Percentiles rank a stretch among this genome's conserved stretches.
These are phyloP conservation scores for Cryptococcus floricola DNA, from an alignment of 1,284 basidiomycete species.

Conservation along the genomic window DNA sequence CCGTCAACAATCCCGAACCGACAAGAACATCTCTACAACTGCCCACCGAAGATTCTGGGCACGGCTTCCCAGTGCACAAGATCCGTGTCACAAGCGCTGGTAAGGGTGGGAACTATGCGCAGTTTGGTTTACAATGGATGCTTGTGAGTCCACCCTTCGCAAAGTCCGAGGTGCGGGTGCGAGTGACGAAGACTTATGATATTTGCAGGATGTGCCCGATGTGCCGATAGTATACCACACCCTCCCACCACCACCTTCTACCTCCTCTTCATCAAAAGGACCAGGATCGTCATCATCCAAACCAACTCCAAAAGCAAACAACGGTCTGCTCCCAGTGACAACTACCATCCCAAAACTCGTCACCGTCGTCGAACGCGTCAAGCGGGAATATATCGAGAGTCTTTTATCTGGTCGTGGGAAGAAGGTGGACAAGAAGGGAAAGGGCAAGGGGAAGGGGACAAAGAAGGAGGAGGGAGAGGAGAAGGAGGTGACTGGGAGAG, in stretches of 20 bases:
- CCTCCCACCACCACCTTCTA: conserved; percentile 49
- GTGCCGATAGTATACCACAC: conserved; percentile 65
- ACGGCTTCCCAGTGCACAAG: too few species aligned
- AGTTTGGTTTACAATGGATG: too few species aligned
- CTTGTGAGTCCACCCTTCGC: too few species aligned
- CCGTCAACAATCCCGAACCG: too few species aligned
- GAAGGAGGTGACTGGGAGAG: conserved; percentile 3
- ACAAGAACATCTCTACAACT: too few species aligned
- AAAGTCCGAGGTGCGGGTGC: too few species aligned
- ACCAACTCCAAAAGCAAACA: not conserved
- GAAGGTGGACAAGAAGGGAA: not conserved
- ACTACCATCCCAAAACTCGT: conserved; percentile 63
- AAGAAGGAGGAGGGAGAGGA: conserved; percentile 14
- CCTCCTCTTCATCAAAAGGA: conserved; percentile 11
- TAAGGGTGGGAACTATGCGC: too few species aligned
- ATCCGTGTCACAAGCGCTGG: too few species aligned
- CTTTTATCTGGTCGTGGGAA: too few species aligned
- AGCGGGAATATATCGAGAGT: conserved; percentile 60
- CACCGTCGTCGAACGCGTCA: conserved; percentile 76
- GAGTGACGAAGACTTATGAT: too few species aligned
- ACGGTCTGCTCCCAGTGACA: not conserved
- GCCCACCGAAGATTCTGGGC: too few species aligned
- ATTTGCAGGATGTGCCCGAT: conserved; percentile 56
- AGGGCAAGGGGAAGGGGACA: conserved; percentile 23
- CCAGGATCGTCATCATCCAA: not conserved